Evolutionary conservation across 441 rosid species (phyloP).

Genomic region (Bocquillonia castaneifolia): DNA sequence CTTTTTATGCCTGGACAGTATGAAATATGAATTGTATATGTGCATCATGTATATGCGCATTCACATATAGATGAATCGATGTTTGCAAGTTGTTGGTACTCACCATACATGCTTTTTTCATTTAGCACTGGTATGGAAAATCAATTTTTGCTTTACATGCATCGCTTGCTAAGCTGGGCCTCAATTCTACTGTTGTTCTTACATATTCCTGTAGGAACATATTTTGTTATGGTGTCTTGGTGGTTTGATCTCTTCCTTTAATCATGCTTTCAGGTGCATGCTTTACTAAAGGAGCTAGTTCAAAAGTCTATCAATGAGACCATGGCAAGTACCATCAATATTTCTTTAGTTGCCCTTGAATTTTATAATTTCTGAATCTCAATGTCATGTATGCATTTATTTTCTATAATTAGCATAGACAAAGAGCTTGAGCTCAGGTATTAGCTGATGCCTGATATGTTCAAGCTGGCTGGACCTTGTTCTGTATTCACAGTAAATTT

Average conservation of each 20-base stretch:
- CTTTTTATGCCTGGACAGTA: background rate
- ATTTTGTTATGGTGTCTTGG: background rate
- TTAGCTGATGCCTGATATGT: conserved; percentile 2
- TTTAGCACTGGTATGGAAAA: background rate
- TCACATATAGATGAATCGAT: background rate
- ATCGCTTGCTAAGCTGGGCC: background rate
- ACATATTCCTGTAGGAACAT: conserved; percentile 1
- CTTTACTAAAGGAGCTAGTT: conserved; percentile 74
- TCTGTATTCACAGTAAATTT: background rate
- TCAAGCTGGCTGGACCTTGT: background rate
- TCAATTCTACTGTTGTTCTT: background rate
- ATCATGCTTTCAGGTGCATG: conserved; percentile 50
- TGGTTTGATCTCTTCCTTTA: conserved; percentile 3
- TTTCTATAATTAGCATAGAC: background rate
- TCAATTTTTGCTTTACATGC: background rate
- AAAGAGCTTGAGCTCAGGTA: background rate
- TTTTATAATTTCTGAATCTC: background rate
- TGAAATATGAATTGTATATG: too few relatives aligned
- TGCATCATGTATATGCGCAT: background rate
- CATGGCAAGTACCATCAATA: conserved; percentile 36
- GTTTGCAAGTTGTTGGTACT: background rate
- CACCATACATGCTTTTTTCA: background rate
- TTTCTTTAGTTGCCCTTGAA: conserved; percentile 7
- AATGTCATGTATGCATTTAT: background rate
- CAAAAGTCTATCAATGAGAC: conserved; percentile 66